Conservation (phyloP, 371 early-diverging fungal species). For the Massospora cicadina region DNA sequence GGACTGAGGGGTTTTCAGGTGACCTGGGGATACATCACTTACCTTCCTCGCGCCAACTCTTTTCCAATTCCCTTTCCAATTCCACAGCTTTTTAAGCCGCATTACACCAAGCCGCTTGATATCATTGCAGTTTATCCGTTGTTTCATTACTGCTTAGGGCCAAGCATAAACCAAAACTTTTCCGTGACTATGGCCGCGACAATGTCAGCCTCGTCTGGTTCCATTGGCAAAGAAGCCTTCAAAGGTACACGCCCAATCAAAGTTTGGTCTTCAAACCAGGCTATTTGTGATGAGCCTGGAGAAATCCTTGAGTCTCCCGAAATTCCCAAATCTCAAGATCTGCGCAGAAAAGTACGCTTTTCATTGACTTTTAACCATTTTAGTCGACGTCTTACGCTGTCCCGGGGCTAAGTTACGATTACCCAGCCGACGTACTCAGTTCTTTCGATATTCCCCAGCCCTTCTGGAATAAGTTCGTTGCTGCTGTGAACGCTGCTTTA, state of each 20-base stretch:
- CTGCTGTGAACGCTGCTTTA: constrained; percentile 11
- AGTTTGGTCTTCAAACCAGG: constrained; percentile 7
- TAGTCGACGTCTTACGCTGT: constrained; percentile 9
- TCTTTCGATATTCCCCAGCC: constrained; percentile 4
- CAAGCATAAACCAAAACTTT: neutral
- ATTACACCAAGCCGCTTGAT: neutral
- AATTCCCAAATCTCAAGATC: neutral
- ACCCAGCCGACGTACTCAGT: neutral
- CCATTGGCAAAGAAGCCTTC: neutral
- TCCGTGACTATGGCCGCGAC: neutral
- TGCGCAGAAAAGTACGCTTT: constrained; percentile 1
- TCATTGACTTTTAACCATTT: neutral
- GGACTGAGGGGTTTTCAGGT: neutral
- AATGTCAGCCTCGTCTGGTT: neutral
- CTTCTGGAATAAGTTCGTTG: constrained; percentile 10
- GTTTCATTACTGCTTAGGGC: neutral
- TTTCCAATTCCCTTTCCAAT: neutral
- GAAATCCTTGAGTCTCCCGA: constrained; percentile 1
- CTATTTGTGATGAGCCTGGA: constrained; percentile 2
- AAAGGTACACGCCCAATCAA: constrained; percentile 3
- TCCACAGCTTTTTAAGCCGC: neutral
- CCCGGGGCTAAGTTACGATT: constrained; percentile 6
- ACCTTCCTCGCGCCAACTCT: neutral
- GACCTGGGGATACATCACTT: neutral
- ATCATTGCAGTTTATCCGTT: neutral